Conservation (phyloP, 164 flowering plant species). For the Piper longum region DNA sequence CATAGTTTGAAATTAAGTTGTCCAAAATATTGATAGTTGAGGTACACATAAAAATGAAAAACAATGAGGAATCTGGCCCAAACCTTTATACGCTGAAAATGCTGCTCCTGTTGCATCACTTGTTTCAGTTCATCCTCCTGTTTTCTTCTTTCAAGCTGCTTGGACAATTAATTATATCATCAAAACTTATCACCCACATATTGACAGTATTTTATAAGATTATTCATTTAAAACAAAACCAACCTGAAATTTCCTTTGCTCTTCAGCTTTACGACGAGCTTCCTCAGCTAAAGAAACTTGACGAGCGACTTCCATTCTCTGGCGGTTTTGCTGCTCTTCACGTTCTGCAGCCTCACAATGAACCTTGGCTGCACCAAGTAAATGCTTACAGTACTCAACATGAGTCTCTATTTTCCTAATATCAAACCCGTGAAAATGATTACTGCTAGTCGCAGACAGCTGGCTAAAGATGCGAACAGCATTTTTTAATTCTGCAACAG, state of each 20-base stretch:
- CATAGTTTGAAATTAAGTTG: no score
- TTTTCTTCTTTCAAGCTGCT: constrained; percentile 80
- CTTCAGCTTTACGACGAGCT: constrained; percentile 87
- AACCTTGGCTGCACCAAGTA: constrained; percentile 80
- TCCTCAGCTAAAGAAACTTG: constrained; percentile 82
- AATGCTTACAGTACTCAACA: constrained; percentile 87
- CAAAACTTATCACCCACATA: background rate
- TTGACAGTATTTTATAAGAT: background rate
- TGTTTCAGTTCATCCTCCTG: constrained; percentile 84
- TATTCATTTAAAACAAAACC: background rate
- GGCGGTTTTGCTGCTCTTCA: constrained; percentile 72
- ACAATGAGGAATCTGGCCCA: background rate
- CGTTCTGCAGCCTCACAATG: constrained; percentile 91
- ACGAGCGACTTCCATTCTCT: constrained; percentile 76
- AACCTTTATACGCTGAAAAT: constrained; percentile 77
- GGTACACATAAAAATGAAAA: background rate
- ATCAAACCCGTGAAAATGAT: constrained; percentile 87
- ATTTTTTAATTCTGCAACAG: constrained; percentile 80
- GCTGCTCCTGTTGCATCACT: constrained; percentile 71
- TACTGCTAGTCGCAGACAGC: constrained; percentile 72
- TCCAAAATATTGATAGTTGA: no score
- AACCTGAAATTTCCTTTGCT: constrained; percentile 79
- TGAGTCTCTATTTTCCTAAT: constrained; percentile 93
- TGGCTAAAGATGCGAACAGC: constrained; percentile 86
- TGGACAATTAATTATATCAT: constrained; percentile 1